These are phyloP conservation scores for Globisporangium radiosum DNA, from an alignment of 352 stramenopile genomes.

Conservation along the genomic window DNA sequence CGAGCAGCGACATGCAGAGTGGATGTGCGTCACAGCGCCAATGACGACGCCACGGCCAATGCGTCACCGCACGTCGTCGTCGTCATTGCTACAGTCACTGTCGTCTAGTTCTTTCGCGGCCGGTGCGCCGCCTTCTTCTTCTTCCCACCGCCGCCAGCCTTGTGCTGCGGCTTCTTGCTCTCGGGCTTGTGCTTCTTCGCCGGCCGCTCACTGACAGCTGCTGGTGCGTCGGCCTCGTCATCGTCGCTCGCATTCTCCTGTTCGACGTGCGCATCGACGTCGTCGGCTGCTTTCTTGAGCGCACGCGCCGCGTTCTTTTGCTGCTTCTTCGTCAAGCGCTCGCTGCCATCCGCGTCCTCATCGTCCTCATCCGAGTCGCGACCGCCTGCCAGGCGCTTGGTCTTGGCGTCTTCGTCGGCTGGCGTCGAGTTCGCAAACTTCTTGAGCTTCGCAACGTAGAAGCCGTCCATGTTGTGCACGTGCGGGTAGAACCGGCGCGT, in stretches of 20 bases:
- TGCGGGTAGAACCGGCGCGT: conserved; percentile 99
- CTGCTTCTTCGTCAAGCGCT: conserved; percentile 71
- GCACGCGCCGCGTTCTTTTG: conserved; percentile 75
- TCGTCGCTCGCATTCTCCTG: conserved; percentile 45
- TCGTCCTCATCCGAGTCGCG: conserved; percentile 37
- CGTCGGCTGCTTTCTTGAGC: conserved; percentile 59
- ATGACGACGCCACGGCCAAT: too few relatives aligned
- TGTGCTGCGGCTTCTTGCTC: conserved; percentile 13
- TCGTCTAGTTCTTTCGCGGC: conserved; percentile 39
- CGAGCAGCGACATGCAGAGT: too few relatives aligned
- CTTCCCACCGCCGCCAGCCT: conserved; percentile 23
- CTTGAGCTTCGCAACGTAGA: conserved; percentile 99
- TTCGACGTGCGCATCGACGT: conserved; percentile 62
- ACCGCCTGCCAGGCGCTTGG: conserved; percentile 27
- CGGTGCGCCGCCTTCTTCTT: conserved; percentile 21
- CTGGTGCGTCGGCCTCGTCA: conserved; percentile 24
- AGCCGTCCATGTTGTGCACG: conserved; percentile 99
- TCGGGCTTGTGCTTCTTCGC: conserved; percentile 46
- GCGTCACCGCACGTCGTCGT: too few relatives aligned
- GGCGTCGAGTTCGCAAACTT: conserved; percentile 95
- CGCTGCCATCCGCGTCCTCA: conserved; percentile 68
- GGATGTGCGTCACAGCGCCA: too few relatives aligned
- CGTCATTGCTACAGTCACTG: neutral
- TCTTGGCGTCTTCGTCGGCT: conserved; percentile 66
- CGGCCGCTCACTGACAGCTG: conserved; percentile 23